Conservation (phyloP, 805 yeast genomes). For the Starmera caribaea region DNA sequence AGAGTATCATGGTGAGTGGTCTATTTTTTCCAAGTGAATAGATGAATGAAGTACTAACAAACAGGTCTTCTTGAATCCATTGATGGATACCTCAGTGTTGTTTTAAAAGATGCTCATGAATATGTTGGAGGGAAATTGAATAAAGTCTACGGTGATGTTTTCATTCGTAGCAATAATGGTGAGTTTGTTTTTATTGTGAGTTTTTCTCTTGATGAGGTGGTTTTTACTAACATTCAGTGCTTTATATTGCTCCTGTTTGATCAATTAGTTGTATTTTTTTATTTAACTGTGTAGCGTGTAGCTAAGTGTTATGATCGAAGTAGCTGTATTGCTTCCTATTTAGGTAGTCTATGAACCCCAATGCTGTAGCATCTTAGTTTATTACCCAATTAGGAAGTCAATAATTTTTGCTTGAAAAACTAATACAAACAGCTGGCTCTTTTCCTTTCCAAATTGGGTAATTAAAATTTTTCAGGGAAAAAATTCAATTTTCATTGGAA, state of each 20-base stretch:
- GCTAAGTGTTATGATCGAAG: background rate
- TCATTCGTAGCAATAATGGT: conserved; percentile 83
- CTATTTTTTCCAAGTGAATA: too few relatives aligned
- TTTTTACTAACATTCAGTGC: background rate
- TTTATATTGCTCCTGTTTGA: background rate
- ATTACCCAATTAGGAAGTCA: conserved; percentile 5
- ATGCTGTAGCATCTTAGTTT: background rate
- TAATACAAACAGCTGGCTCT: conserved; percentile 1
- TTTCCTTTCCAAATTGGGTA: too few relatives aligned
- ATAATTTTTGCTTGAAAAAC: background rate
- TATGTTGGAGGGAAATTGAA: conserved; percentile 37
- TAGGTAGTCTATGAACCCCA: background rate
- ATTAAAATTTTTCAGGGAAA: too few relatives aligned
- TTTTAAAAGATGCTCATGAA: conserved; percentile 71
- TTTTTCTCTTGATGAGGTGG: background rate
- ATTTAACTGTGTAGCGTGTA: background rate
- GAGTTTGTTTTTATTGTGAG: conserved; percentile 21
- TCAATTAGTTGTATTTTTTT: too few relatives aligned
- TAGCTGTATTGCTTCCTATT: background rate
- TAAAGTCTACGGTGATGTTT: conserved; percentile 64
- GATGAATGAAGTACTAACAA: background rate
- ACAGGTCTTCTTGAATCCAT: conserved; percentile 64
- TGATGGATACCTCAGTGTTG: conserved; percentile 96
- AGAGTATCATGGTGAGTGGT: conserved; percentile 55
- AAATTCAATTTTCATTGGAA: background rate